Evolutionary conservation across 495 filamentous ascomycete genomes (phyloP).

Genomic region (Trichocladium antarcticum): DNA sequence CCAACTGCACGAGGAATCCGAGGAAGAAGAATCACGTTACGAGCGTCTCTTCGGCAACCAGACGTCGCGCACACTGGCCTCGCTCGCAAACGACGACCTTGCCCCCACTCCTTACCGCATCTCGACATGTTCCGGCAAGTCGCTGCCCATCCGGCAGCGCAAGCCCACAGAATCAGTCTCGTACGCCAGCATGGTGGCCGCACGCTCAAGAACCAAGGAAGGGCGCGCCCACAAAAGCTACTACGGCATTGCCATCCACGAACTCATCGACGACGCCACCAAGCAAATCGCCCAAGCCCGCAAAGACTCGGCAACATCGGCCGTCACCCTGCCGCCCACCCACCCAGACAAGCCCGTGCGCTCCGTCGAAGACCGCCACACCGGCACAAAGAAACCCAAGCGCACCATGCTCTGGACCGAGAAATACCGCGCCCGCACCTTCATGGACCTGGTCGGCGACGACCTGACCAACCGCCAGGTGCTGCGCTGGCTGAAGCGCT

Average conservation of each 20-base stretch:
- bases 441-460: slow-evolving; percentile 87
- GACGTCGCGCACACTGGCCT: background rate
- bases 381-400: slow-evolving; percentile 34
- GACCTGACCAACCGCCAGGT: slow-evolving; percentile 89
- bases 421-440: slow-evolving; percentile 83
- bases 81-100: slow-evolving; percentile 3
- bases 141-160: slow-evolving; percentile 44
- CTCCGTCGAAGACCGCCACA: slow-evolving; percentile 29
- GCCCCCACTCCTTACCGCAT: slow-evolving; percentile 34
- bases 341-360: slow-evolving; percentile 22
- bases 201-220: slow-evolving; percentile 53
- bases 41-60: slow-evolving; percentile 20
- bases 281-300: slow-evolving; percentile 31
- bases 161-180: slow-evolving; percentile 39
- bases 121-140: slow-evolving; percentile 56
- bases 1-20: slow-evolving; percentile 10
- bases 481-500: slow-evolving; percentile 82
- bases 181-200: slow-evolving; percentile 58
- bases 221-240: slow-evolving; percentile 70
- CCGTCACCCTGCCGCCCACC: slow-evolving; percentile 17
- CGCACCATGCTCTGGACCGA: slow-evolving; percentile 65
- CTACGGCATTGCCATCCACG: slow-evolving; percentile 85
- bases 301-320: slow-evolving; percentile 14
- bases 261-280: slow-evolving; percentile 60
- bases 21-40: slow-evolving; percentile 21